Evolutionary conservation across 225 moss, liverwort and hornwort genomes (phyloP), one percentile per base, ranked within the genome.

Genomic region (Polytrichum formosum): DNA sequence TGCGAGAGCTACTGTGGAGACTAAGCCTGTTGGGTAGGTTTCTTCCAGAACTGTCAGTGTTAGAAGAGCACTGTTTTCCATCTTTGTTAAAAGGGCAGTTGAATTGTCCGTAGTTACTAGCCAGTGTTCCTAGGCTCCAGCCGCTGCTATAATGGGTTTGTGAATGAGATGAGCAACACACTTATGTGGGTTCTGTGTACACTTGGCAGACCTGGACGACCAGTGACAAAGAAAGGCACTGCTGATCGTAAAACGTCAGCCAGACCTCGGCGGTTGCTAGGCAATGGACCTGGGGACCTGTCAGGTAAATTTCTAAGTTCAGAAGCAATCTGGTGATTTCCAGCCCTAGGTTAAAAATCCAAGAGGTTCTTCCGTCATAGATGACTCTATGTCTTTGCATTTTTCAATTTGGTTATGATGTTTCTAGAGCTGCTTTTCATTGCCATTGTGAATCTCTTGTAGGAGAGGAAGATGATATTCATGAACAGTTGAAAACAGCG

Each of bases 381-480:
- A 13, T 67, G 18, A 27, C 29, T 55, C 65, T 59, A 20, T 31
- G 54, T 55, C 21, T 35, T 35, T 58, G 23, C 13, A 30, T 53
- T 25, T 20, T 69, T 18, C 31, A 31, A 6, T 2, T 58, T 22
- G 20, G 58, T 58, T 7, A 23, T 58, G 20, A 20, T 56, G 21
- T 56, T 56, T 56, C 21, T 35, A 35, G 35, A 35, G 35, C 35
- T 35, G 9, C 35, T 7, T 19, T 58, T 58, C 6, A 58, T 58
- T 58, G 9, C 23, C 23, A 20, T 21, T 23, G 20, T 58, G 21
- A 58, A 6, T 20, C 9, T 9, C 16, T 30, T 75, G 70, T 77
- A 98, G 97, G 92, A 70, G 97, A 98, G 79, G 94, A 91, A 55
- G 97, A 98, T 60, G 97, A 98, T 56, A 94, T 89, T 67, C 91